Evolutionary conservation across 2,329 filamentous ascomycete species (phyloP).

Genomic region (Paracamarosporium sp.): DNA sequence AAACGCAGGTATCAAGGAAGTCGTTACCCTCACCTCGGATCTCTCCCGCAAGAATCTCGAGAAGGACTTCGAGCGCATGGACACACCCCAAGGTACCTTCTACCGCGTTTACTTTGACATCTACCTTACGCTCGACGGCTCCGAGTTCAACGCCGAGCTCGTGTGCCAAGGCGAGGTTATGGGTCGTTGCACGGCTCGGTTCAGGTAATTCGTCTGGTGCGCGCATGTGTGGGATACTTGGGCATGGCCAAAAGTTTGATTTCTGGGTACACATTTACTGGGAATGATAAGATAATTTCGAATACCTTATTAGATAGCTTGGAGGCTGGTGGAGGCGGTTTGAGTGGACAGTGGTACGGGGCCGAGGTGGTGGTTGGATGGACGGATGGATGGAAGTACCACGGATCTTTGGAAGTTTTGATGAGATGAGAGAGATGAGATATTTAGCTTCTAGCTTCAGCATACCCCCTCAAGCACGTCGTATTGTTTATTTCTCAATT

Average conservation of each 20-base stretch:
- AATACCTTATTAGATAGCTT: slow-evolving; percentile 9
- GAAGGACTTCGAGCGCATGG: slow-evolving; percentile 99
- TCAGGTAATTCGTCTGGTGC: slow-evolving; percentile 60
- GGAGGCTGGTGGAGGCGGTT: background rate
- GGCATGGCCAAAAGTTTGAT: slow-evolving; percentile 13
- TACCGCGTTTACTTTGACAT: slow-evolving; percentile 74
- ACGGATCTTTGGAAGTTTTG: background rate
- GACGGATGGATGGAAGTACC: background rate
- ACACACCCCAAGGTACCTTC: slow-evolving; percentile 86
- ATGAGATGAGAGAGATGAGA: background rate
- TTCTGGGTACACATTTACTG: slow-evolving; percentile 14
- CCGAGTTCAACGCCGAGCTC: slow-evolving; percentile 96
- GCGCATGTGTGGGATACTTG: slow-evolving; percentile 2
- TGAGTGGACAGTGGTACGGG: background rate
- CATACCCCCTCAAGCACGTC: slow-evolving; percentile 9
- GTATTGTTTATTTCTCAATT: slow-evolving; percentile 6
- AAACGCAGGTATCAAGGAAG: slow-evolving; percentile 89
- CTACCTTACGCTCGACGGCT: slow-evolving; percentile 88
- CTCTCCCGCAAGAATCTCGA: slow-evolving; percentile 97
- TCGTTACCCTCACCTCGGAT: slow-evolving; percentile 96
- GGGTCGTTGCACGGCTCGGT: slow-evolving; percentile 92
- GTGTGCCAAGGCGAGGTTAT: slow-evolving; percentile 99
- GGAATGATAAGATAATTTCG: slow-evolving; percentile 4
- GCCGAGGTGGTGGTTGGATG: background rate
- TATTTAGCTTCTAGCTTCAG: slow-evolving; percentile 4